Evolutionary conservation across 2,329 filamentous ascomycete species (phyloP), one percentile per base, ranked within the genome.

Genomic region (Trichophyton rubrum): DNA sequence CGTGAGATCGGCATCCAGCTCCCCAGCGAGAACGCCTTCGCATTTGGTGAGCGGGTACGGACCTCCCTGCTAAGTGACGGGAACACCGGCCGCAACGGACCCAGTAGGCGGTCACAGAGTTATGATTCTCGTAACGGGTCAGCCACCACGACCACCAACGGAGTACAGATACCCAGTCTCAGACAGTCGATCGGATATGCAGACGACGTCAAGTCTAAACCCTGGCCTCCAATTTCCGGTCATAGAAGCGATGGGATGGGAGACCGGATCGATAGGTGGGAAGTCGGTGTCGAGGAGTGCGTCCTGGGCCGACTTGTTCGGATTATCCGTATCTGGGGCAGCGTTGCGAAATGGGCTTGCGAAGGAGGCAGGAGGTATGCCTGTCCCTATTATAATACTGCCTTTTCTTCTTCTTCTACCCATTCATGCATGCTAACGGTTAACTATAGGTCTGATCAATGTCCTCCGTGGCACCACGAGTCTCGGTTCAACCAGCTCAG

Each of bases 11-110:
- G 73, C 13, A 79, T 82, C 17, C 81, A 82, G 63, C 72, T 83
- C 5, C 80, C 80, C 11, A 82, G 79, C 63, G 79, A 83, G 58
- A 74, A 78, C 38, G 79, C 80, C 0, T 84, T 83, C 67, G 71
- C 77, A 0, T 81, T 80, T 64, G 81, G 80, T 0, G 77, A 79
- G 65, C 78, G 79, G 13, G 80, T 82, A 11, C 77, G 76, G 11
- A 83, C 79, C 2, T 70, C 78, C 7, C 75, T 78, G 61, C 68
- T 81, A 3, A 73, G 72, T 15, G 78, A 81, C 58, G 73, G 75
- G 15, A 67, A 71, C 22, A 33, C 51, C 2, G 60, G 41, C 15
- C 41, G 56, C n/a, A 57, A 43, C 55, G 33, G 33, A 13, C 1
- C 30, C 27, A 69, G 67, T n/a, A 67, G 72, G 63, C 66, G 71